Evolutionary conservation across 805 yeast species (phyloP), one percentile per base, ranked within the genome.

Genomic region (Candida gorgasii): DNA sequence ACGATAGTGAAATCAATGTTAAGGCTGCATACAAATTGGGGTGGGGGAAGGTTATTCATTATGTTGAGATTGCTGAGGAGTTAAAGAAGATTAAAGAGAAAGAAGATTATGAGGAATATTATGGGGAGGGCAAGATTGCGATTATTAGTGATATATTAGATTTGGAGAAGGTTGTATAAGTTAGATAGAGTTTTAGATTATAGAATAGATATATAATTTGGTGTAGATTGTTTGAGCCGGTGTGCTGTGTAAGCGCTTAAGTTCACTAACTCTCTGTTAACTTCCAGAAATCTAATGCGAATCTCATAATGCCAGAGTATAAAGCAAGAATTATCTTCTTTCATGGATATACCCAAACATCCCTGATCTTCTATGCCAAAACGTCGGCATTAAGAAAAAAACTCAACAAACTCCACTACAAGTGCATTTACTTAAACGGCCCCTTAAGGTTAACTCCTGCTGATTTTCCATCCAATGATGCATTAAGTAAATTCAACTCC

Each of bases 341-440:
- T 20, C 99, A 92, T 51, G 98, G 99, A 0, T 89, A 82, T 62
- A 80, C 90, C 12, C 96, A 92, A 70, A 84, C 82, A 48, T 92
- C 92, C 5, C 75, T 84, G 31, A 74, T 84, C 11, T 92, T 92
- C 65, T 84, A 95, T 42, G 87, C 85, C 52, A 92, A 93, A 62
- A 83, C 97, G 0, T 82, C 95, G 1, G 97, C 95, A 2, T 74
- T 92, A 19, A 75, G 98, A 49, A 92, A 93, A 55, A 76, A 81
- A 33, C 67, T 93, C 46, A 75, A 78, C 55, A 73, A 78, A 42
- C 70, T 78, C 24, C 82, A 87, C 36, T 79, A 82, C 52, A 88
- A 85, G 54, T 73, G 88, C 29, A 78, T 81, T 16, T 92, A 85
- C 61, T 67, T 90, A 35, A 86, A 88, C 52, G 98, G 86, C 1